Percentiles rank a stretch among this genome's conserved stretches.
Evolutionary conservation across 2,329 filamentous ascomycete genomes (phyloP).

Genomic region (Atkinsonella hypoxylon): DNA sequence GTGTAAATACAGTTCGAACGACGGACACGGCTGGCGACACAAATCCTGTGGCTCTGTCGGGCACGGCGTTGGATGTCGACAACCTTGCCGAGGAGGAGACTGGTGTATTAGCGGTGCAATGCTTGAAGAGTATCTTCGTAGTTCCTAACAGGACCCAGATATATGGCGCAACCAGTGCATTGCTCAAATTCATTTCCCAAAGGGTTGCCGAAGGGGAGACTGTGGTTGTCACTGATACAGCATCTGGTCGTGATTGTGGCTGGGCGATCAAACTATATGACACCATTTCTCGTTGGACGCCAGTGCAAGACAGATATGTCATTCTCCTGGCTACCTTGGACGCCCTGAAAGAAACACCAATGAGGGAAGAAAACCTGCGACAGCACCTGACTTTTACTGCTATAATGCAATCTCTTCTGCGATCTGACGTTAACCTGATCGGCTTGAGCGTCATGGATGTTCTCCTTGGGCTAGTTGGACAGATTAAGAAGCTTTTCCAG

Average conservation of each 20-base stretch:
- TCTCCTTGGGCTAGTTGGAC: conserved; percentile 70
- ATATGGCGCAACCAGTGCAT: conserved; percentile 58
- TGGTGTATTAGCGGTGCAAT: conserved; percentile 71
- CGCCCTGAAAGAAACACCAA: conserved; percentile 52
- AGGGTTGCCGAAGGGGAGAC: conserved; percentile 39
- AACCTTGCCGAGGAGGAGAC: conserved; percentile 83
- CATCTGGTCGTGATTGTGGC: conserved; percentile 36
- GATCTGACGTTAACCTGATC: conserved; percentile 85
- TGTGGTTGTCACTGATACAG: conserved; percentile 37
- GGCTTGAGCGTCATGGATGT: conserved; percentile 95
- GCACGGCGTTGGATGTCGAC: conserved; percentile 77
- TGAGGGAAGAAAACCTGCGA: conserved; percentile 58
- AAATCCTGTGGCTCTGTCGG: conserved; percentile 61
- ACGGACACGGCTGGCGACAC: conserved; percentile 49
- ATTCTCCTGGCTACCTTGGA: conserved; percentile 79
- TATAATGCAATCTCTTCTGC: conserved; percentile 70
- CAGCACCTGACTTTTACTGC: conserved; percentile 65
- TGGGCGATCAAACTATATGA: conserved; percentile 80
- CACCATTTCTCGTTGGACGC: conserved; percentile 73
- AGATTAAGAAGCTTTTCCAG: conserved; percentile 67
- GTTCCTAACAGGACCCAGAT: conserved; percentile 75
- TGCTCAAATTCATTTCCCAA: conserved; percentile 63
- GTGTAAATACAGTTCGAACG: conserved; percentile 63
- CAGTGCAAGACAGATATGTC: conserved; percentile 87
- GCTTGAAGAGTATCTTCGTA: conserved; percentile 75